Conservation (phyloP, 345 rosid genomes). For the Brassica incana region DNA sequence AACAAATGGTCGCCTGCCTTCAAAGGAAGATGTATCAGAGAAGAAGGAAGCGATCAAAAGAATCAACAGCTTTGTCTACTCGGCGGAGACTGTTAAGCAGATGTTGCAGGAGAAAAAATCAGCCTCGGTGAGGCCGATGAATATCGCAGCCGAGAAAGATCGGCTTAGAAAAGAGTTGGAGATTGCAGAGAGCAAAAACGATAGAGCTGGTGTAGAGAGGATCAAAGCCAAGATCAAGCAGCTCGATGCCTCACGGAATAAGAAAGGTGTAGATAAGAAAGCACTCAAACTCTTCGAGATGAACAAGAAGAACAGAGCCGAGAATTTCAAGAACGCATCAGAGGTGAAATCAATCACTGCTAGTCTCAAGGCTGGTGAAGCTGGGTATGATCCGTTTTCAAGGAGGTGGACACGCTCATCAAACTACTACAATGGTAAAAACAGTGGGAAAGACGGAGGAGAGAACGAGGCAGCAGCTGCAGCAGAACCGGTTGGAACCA, state of each 20-base stretch:
- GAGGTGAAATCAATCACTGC: constrained; percentile 59
- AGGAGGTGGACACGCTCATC: constrained; percentile 98
- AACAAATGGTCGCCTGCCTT: constrained; percentile 77
- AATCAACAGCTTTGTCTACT: constrained; percentile 75
- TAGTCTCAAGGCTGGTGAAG: constrained; percentile 90
- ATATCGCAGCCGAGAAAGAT: constrained; percentile 97
- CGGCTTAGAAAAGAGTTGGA: constrained; percentile 86
- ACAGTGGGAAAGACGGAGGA: constrained; percentile 38
- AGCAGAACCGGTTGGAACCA: constrained; percentile 27
- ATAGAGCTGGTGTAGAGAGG: constrained; percentile 75
- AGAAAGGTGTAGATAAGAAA: constrained; percentile 66
- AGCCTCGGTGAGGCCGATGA: constrained; percentile 78
- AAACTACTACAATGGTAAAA: constrained; percentile 73
- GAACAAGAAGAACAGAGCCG: constrained; percentile 92
- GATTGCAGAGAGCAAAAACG: constrained; percentile 65
- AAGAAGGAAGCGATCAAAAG: constrained; percentile 80
- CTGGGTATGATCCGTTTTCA: constrained; percentile 97
- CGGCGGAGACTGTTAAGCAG: constrained; percentile 92
- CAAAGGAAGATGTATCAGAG: constrained; percentile 76
- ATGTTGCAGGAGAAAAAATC: constrained; percentile 98
- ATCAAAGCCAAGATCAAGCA: constrained; percentile 70
- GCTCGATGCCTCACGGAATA: constrained; percentile 73
- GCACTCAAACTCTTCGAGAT: constrained; percentile 90
- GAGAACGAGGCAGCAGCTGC: constrained; percentile 35
- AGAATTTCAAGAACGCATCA: constrained; percentile 93